These are phyloP conservation scores for Aspergillus fumigatus DNA, from an alignment of 2,329 filamentous ascomycete species.

Conservation along the genomic window DNA sequence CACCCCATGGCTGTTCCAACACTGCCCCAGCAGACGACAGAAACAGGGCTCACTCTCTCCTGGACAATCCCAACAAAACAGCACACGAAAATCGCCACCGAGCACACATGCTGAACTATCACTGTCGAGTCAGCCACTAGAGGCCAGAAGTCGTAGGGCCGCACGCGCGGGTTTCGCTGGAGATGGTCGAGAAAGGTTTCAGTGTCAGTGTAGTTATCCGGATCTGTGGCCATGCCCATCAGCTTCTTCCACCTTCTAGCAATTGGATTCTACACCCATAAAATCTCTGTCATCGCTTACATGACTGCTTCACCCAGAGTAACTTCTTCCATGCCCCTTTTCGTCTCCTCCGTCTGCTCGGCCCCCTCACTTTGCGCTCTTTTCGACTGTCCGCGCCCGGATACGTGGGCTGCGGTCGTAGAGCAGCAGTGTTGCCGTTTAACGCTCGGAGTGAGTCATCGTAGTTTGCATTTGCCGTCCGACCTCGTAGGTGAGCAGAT, in stretches of 20 bases:
- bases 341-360: constrained; percentile 62
- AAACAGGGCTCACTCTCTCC: constrained; percentile 81
- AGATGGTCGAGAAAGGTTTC: constrained; percentile 94
- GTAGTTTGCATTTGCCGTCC: constrained; percentile 37
- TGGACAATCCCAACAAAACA: constrained; percentile 90
- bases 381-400: constrained; percentile 36
- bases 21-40: constrained; percentile 80
- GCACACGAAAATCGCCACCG: constrained; percentile 88
- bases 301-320: constrained; percentile 95
- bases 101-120: constrained; percentile 94
- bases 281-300: constrained; percentile 45
- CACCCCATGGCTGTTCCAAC: constrained; percentile 80
- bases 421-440: constrained; percentile 39
- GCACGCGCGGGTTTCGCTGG: constrained; percentile 86
- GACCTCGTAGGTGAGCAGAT: constrained; percentile 55
- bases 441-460: constrained; percentile 29
- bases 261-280: background rate
- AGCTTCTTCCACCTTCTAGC: background rate
- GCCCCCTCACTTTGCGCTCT: constrained; percentile 50
- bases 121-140: constrained; percentile 92
- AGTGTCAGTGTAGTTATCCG: constrained; percentile 98
- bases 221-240: constrained; percentile 53
- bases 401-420: constrained; percentile 38
- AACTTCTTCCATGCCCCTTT: constrained; percentile 88
- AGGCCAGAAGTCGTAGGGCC: constrained; percentile 98